Conservation (phyloP, 1,284 basidiomycete species). For the Fistulinella staudtii region DNA sequence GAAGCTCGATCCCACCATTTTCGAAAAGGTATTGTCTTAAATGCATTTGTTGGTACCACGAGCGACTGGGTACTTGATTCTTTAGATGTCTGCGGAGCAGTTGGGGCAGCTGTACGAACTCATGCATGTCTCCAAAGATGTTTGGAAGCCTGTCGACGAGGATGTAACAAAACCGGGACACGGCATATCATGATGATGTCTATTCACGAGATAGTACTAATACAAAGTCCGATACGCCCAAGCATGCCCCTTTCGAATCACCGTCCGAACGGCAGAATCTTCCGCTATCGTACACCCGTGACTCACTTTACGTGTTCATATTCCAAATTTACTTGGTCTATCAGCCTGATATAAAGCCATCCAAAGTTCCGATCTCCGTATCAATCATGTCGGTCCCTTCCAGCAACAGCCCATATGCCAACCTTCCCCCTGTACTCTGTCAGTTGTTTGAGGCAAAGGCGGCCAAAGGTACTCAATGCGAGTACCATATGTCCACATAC, state of each 20-base stretch:
- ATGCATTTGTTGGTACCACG: background rate
- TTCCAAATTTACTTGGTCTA: no score
- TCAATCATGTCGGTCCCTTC: conserved; percentile 37
- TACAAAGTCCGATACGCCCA: conserved; percentile 3
- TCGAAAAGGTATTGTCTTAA: conserved; percentile 64
- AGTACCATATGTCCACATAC: background rate
- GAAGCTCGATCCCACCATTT: conserved; percentile 67
- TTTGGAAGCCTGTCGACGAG: conserved; percentile 62
- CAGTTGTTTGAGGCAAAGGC: conserved; percentile 67
- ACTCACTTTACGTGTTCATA: no score
- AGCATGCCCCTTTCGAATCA: no score
- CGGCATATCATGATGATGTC: conserved; percentile 15
- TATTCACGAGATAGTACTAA: background rate
- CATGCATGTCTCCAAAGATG: conserved; percentile 83
- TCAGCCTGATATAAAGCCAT: no score
- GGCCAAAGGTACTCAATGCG: conserved; percentile 45
- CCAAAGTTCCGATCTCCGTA: no score
- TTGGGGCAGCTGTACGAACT: conserved; percentile 89
- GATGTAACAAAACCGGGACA: conserved; percentile 6
- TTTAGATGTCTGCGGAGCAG: conserved; percentile 86
- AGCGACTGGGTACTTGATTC: background rate
- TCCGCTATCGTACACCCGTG: no score
- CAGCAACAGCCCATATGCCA: conserved; percentile 45
- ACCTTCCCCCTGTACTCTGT: conserved; percentile 50
- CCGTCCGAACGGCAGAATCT: no score